Evolutionary conservation across 257 asterid genomes (phyloP).

Genomic region (Ilex asprella): DNA sequence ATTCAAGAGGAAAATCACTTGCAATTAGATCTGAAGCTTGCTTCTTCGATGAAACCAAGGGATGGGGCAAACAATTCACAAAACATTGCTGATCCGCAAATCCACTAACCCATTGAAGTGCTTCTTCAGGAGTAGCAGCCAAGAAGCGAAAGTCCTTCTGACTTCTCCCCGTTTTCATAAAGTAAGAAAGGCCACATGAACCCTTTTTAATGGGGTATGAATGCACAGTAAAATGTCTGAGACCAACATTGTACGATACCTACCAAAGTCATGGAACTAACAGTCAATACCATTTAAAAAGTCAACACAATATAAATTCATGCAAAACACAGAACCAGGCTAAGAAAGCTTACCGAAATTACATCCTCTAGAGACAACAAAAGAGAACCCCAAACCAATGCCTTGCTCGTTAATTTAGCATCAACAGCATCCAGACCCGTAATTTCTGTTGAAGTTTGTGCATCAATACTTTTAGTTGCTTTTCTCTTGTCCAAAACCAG

Average conservation of each 20-base stretch:
- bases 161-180: conserved; percentile 56
- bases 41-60: conserved; percentile 68
- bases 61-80: conserved; percentile 90
- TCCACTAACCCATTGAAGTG: conserved; percentile 89
- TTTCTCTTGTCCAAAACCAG: conserved; percentile 57
- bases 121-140: conserved; percentile 77
- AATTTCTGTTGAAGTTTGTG: conserved; percentile 44
- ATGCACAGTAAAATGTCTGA: conserved; percentile 85
- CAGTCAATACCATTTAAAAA: conserved; percentile 8
- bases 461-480: conserved; percentile 38
- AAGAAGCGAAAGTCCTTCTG: conserved; percentile 81
- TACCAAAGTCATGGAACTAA: conserved; percentile 28
- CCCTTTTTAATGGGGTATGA: conserved; percentile 69
- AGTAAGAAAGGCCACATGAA: conserved; percentile 46
- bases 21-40: conserved; percentile 50
- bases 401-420: conserved; percentile 88
- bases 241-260: conserved; percentile 86
- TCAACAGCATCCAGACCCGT: conserved; percentile 50
- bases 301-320: conserved; percentile 10
- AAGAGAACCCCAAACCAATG: conserved; percentile 75
- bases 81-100: conserved; percentile 97
- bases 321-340: conserved; percentile 9
- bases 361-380: conserved; percentile 69
- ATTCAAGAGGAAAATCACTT: conserved; percentile 80
- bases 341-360: conserved; percentile 54